phyloP scores from a whole-genome alignment of 2,329 filamentous ascomycete genomes.

The Penicillium sclerotigenum region DNA sequence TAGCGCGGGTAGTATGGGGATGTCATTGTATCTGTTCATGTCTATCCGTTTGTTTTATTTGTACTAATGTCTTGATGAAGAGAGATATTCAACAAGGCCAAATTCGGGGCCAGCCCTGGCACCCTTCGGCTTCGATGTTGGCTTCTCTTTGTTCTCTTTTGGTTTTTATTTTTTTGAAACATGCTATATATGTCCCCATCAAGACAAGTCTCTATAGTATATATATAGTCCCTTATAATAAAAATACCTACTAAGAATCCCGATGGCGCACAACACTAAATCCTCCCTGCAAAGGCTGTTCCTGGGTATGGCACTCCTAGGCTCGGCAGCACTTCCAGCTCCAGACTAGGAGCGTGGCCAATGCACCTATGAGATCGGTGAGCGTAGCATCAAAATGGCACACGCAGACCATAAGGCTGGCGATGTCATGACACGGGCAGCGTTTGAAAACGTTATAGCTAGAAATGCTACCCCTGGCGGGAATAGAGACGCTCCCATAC shows the following conservation, averaged over 20 bases:
- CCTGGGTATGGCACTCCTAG: too few species aligned
- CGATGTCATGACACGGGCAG: too few species aligned
- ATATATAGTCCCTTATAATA: neutral
- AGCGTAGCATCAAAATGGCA: too few species aligned
- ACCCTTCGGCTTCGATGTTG: neutral
- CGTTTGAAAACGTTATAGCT: too few species aligned
- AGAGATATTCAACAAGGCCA: neutral
- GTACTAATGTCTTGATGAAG: neutral
- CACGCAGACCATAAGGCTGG: too few species aligned
- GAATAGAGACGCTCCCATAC: too few species aligned
- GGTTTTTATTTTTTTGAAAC: too few species aligned
- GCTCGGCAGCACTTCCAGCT: too few species aligned
- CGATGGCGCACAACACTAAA: neutral
- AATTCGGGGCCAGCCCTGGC: neutral
- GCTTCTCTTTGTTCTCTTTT: neutral
- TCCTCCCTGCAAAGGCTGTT: neutral
- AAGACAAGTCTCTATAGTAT: neutral
- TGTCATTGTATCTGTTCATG: neutral
- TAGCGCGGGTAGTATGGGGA: conserved; percentile 44
- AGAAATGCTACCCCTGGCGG: too few species aligned
- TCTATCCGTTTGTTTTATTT: neutral
- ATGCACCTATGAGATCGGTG: too few species aligned
- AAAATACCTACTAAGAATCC: neutral
- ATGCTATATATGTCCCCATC: too few species aligned
- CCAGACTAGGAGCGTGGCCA: too few species aligned